Percentiles rank a stretch among this genome's conserved stretches.
phyloP scores from a whole-genome alignment of 1,284 basidiomycete genomes.

The Tylopilus microsporus region DNA sequence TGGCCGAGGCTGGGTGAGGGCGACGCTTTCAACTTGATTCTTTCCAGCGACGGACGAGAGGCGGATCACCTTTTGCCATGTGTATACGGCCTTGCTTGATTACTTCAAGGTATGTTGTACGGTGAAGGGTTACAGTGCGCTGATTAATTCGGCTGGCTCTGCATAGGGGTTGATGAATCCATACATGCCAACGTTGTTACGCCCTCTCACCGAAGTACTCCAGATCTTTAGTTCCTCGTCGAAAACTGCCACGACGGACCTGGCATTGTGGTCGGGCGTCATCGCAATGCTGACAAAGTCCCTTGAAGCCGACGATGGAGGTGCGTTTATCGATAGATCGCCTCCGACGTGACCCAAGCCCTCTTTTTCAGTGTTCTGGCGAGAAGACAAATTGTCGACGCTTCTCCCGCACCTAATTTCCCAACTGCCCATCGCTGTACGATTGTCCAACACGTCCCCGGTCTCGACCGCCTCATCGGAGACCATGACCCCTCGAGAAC shows the following conservation, averaged over 20 bases:
- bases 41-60: conserved; percentile 39
- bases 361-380: conserved; percentile 73
- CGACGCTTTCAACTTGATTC: background rate
- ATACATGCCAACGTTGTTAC: conserved; percentile 76
- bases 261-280: conserved; percentile 61
- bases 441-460: conserved; percentile 3
- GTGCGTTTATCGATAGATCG: conserved; percentile 39
- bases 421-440: conserved; percentile 21
- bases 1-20: background rate
- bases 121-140: background rate
- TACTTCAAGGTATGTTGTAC: conserved; percentile 70
- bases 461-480: background rate
- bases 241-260: conserved; percentile 24
- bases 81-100: conserved; percentile 69
- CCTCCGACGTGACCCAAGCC: background rate
- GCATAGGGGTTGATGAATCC: conserved; percentile 80
- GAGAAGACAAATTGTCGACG: conserved; percentile 66
- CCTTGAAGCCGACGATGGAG: conserved; percentile 76
- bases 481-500: conserved; percentile 9
- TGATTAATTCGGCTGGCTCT: conserved; percentile 8
- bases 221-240: conserved; percentile 38
- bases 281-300: conserved; percentile 66
- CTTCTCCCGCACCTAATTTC: conserved; percentile 26
- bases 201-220: conserved; percentile 66
- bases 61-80: conserved; percentile 66